Percentiles rank a stretch among this genome's conserved stretches.
Conservation (phyloP, 768 basidiomycete species). For the Asterophora lycoperdoides region DNA sequence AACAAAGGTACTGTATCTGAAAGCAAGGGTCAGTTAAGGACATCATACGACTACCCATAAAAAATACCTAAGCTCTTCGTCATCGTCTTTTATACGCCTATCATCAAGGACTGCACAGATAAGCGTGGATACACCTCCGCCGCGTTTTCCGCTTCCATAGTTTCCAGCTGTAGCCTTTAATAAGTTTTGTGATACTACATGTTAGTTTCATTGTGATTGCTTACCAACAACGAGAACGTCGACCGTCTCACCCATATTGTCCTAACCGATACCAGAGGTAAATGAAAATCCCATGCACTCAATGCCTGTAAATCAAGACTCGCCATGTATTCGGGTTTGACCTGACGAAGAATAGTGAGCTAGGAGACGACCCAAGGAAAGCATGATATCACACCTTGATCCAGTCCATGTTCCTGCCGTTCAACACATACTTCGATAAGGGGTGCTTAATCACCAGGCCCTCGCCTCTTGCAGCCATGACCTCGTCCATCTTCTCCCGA, state of each 20-base stretch:
- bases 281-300: background rate
- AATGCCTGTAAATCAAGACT: slow-evolving; percentile 4
- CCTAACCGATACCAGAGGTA: slow-evolving; percentile 38
- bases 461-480: slow-evolving; percentile 85
- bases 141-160: slow-evolving; percentile 82
- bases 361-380: background rate
- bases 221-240: slow-evolving; percentile 87
- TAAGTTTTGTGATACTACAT: background rate
- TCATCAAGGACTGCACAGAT: slow-evolving; percentile 89
- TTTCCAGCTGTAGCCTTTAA: slow-evolving; percentile 60
- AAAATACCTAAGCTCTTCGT: slow-evolving; percentile 61
- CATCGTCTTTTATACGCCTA: slow-evolving; percentile 47
- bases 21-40: background rate
- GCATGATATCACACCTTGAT: slow-evolving; percentile 57
- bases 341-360: slow-evolving; percentile 32
- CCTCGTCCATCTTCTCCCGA: slow-evolving; percentile 68
- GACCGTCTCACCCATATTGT: slow-evolving; percentile 89
- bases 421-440: slow-evolving; percentile 72
- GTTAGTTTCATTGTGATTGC: slow-evolving; percentile 19
- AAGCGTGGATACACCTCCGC: slow-evolving; percentile 85
- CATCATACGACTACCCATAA: background rate
- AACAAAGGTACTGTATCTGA: slow-evolving; percentile 81
- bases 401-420: slow-evolving; percentile 90
- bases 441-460: slow-evolving; percentile 92
- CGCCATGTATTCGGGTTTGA: slow-evolving; percentile 88